Percentiles rank a stretch among this genome's conserved stretches.
Evolutionary conservation across 1,284 basidiomycete genomes (phyloP).

Genomic region (Leccinum cinnamomeum): DNA sequence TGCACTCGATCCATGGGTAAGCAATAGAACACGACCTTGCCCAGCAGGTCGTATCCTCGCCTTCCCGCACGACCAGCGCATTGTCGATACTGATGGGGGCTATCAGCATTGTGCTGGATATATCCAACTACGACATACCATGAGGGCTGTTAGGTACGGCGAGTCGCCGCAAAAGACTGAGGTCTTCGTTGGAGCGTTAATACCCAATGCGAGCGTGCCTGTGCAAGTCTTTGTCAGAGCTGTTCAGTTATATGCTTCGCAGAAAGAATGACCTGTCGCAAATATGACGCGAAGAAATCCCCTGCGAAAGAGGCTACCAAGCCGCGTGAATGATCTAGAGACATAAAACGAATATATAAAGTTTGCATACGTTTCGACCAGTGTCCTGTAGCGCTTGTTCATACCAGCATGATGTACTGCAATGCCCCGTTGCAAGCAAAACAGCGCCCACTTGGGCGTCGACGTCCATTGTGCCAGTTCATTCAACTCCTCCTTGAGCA

Average conservation of each 20-base stretch:
- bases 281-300: conserved; percentile 65
- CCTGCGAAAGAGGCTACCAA: conserved; percentile 52
- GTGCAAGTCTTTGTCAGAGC: not conserved
- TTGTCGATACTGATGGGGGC: conserved; percentile 56
- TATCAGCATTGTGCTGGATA: conserved; percentile 3
- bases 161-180: conserved; percentile 70
- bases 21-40: conserved; percentile 72
- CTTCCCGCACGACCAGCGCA: conserved; percentile 69
- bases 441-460: conserved; percentile 43
- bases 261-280: conserved; percentile 49
- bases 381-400: conserved; percentile 57
- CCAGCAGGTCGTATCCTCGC: conserved; percentile 66
- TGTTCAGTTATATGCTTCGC: not conserved
- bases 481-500: conserved; percentile 51
- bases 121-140: conserved; percentile 39
- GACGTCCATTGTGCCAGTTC: conserved; percentile 40
- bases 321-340: not conserved
- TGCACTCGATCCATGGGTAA: conserved; percentile 61
- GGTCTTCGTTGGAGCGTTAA: conserved; percentile 70
- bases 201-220: conserved; percentile 71
- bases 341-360: not conserved
- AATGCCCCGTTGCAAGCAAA: conserved; percentile 57
- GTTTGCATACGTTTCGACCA: conserved; percentile 55
- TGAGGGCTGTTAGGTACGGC: conserved; percentile 61
- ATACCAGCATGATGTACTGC: conserved; percentile 71